Evolutionary conservation across 2,329 filamentous ascomycete species (phyloP), one percentile per base, ranked within the genome.

Genomic region (Elsinoe necatrix): DNA sequence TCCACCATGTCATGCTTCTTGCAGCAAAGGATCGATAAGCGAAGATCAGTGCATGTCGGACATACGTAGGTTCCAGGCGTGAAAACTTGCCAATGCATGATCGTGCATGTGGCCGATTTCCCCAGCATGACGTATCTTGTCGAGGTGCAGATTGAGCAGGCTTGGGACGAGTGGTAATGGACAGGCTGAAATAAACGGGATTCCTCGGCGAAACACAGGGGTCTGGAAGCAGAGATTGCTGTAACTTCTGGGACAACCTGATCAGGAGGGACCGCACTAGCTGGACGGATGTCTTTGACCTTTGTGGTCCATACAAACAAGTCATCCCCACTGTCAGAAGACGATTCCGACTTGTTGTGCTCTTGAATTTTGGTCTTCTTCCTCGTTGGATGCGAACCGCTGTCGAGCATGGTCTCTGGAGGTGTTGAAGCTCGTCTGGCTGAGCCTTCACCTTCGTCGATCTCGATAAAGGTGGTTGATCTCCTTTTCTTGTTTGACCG

Each of bases 11-110:
- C 50, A 59, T 75, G 69, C 3, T 61, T 59, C 1, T 60, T 20
- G 58, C 74, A 76, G 12, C 63, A 59, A 18, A 69, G 59, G n/a
- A 74, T 69, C 7, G 59, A 51, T 16, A 73, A 43, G 12, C 72
- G 62, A 6, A 63, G 59, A 8, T 65, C 60, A 1, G 69, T 72
- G 61, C 73, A 76, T 0, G 37, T 29, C 0, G 60, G 57, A 61
- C 74, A 77, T 3, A 52, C 3, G 20, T 23, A 25, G 1, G 48
- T 52, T 8, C 48, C 48, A 3, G 20, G 43, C 18, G 11, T 25
- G 21, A 61, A 76, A 70, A 2, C 64, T 62, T 16, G 68, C 74
- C 1, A 63, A 63, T 21, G 67, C 61, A 18, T 66, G 62, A 21
- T 64, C 66, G 5, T 62, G 54, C 1, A 50, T 48, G 11, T 56